Conservation (phyloP, 2,329 filamentous ascomycete genomes). For the Xylaria sp. region DNA sequence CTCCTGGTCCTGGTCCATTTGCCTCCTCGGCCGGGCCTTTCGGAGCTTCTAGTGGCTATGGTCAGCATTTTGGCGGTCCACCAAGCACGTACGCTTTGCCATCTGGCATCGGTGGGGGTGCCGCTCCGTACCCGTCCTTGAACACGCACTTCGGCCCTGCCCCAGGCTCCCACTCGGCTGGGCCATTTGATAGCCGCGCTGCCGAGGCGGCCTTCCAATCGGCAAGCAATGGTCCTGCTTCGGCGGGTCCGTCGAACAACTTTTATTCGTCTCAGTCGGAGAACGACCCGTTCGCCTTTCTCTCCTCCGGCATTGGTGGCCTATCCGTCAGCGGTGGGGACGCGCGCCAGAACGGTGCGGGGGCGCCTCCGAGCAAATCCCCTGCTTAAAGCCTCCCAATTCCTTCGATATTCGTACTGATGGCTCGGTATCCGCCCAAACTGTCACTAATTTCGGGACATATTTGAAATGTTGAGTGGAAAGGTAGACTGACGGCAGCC, state of each 20-base stretch:
- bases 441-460: conserved; percentile 36
- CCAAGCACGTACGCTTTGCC: conserved; percentile 89
- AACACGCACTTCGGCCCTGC: conserved; percentile 80
- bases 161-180: conserved; percentile 77
- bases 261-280: conserved; percentile 69
- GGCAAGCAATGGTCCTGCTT: conserved; percentile 78
- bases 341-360: conserved; percentile 63
- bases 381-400: conserved; percentile 51
- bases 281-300: conserved; percentile 78
- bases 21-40: conserved; percentile 71
- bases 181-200: conserved; percentile 89
- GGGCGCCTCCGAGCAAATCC: conserved; percentile 61
- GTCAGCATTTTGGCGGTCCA: conserved; percentile 83
- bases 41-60: conserved; percentile 64
- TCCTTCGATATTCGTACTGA: conserved; percentile 17
- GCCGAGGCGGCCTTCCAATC: conserved; percentile 94
- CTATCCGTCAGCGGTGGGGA: conserved; percentile 71
- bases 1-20: conserved; percentile 76
- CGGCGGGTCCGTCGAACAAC: conserved; percentile 75
- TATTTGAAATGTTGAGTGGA: conserved; percentile 43
- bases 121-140: conserved; percentile 79
- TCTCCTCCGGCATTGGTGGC: conserved; percentile 72
- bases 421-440: conserved; percentile 16
- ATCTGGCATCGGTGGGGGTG: conserved; percentile 78
- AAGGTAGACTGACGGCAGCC: conserved; percentile 45